These are phyloP conservation scores for Solanum sejunctum DNA, from an alignment of 257 asterid species.

Conservation along the genomic window DNA sequence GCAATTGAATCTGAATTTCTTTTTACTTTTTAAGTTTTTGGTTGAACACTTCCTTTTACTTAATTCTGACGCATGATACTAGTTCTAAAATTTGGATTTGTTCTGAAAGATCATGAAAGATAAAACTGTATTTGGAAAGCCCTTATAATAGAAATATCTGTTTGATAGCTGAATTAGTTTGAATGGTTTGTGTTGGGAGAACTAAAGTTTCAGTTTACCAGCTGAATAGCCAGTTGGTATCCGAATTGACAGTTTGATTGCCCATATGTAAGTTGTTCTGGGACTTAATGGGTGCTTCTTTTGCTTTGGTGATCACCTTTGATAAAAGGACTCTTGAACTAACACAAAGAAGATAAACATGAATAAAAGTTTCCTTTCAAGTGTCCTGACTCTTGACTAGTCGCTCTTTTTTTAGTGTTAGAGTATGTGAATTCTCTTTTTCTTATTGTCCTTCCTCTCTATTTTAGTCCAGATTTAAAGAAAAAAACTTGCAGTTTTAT, in stretches of 20 bases:
- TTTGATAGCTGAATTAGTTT: neutral
- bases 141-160: neutral
- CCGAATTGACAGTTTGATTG: neutral
- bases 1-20: neutral
- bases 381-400: neutral
- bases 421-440: neutral
- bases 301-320: neutral
- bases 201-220: neutral
- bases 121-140: neutral
- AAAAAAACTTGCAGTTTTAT: constrained; percentile 38
- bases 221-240: neutral
- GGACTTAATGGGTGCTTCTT: neutral
- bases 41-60: neutral
- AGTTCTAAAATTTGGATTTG: neutral
- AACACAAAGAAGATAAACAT: neutral
- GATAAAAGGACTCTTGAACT: neutral
- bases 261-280: neutral
- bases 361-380: neutral
- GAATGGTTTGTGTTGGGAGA: neutral
- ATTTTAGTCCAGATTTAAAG: neutral
- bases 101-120: neutral
- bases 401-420: neutral
- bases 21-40: neutral
- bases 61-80: neutral
- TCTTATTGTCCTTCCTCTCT: neutral